Conservation (phyloP, 768 basidiomycete genomes). For the Candolleomyces aberdarensis region DNA sequence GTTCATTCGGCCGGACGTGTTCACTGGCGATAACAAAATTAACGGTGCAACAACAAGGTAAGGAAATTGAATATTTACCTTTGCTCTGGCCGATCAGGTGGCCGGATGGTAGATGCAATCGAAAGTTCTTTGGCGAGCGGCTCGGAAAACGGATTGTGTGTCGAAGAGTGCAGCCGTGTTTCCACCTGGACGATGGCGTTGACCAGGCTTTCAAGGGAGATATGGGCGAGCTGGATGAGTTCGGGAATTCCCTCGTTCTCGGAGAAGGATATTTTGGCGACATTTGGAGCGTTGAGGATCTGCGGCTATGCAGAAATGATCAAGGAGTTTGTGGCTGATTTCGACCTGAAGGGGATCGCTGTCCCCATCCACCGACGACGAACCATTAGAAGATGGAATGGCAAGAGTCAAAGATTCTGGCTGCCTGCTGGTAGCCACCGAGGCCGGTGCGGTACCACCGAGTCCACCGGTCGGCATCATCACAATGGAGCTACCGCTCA, state of each 20-base stretch:
- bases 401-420: background rate
- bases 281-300: conserved; percentile 79
- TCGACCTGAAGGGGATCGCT: conserved; percentile 65
- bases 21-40: no score
- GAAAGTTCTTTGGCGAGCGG: conserved; percentile 69
- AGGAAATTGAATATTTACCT: no score
- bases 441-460: background rate
- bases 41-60: no score
- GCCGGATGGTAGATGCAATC: no score
- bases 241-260: conserved; percentile 92
- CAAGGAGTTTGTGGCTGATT: conserved; percentile 94
- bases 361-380: background rate
- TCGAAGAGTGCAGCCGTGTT: conserved; percentile 85
- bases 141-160: conserved; percentile 87
- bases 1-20: no score
- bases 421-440: background rate
- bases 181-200: conserved; percentile 90
- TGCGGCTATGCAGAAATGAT: conserved; percentile 91
- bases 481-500: conserved; percentile 61
- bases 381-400: background rate
- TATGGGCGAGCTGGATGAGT: conserved; percentile 91
- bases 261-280: conserved; percentile 74
- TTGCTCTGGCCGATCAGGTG: no score
- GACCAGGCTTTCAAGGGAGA: conserved; percentile 88
- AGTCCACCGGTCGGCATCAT: conserved; percentile 47